phyloP scores from a whole-genome alignment of 371 early-diverging fungal species.

The Lichtheimia ramosa region DNA sequence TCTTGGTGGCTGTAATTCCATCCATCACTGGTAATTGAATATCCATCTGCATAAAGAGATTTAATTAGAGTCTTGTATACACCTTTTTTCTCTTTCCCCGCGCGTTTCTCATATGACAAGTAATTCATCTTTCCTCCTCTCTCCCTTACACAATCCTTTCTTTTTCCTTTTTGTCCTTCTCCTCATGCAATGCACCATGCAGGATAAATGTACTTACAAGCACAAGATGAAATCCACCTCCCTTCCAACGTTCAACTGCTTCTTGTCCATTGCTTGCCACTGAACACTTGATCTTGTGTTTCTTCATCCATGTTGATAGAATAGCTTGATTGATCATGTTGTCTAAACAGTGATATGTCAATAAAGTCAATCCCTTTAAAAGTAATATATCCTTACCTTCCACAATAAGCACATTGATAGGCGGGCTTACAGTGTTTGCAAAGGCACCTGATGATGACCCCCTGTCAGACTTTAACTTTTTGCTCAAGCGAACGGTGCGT shows the following conservation, averaged over 20 bases:
- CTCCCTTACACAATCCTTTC: too few relatives aligned
- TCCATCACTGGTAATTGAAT: constrained; percentile 84
- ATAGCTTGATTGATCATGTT: constrained; percentile 80
- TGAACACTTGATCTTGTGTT: constrained; percentile 69
- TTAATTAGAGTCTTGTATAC: neutral
- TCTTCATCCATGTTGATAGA: constrained; percentile 72
- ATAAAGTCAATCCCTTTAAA: too few relatives aligned
- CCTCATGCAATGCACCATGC: neutral
- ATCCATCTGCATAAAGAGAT: constrained; percentile 63
- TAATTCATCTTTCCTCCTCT: too few relatives aligned
- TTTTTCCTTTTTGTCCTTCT: too few relatives aligned
- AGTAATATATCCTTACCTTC: constrained; percentile 56
- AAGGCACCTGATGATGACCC: constrained; percentile 14
- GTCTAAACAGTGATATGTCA: constrained; percentile 37
- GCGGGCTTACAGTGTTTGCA: constrained; percentile 53
- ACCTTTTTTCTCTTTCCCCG: neutral
- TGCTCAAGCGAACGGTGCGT: too few relatives aligned
- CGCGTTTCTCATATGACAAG: neutral
- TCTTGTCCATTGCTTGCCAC: constrained; percentile 77
- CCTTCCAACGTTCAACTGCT: constrained; percentile 75
- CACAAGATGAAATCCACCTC: constrained; percentile 74
- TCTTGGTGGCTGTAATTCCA: constrained; percentile 78
- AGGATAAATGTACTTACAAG: constrained; percentile 49
- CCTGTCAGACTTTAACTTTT: constrained; percentile 33
- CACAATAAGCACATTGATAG: constrained; percentile 78